Conservation (phyloP, 2,329 filamentous ascomycete species). For the Trichophyton mentagrophytes region DNA sequence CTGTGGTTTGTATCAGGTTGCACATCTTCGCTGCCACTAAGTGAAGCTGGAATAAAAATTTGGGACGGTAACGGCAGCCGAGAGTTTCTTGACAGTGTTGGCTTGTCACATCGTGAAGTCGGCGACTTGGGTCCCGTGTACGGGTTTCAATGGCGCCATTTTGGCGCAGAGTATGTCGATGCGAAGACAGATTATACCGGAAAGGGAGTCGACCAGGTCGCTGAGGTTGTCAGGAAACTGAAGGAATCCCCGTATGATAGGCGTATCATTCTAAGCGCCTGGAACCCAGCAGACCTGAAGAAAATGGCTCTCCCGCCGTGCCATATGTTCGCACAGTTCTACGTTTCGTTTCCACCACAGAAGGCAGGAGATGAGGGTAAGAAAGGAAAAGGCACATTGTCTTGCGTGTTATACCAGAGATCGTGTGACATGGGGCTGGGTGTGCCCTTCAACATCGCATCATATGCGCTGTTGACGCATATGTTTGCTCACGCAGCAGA, state of each 20-base stretch:
- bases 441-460: constrained; percentile 95
- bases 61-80: constrained; percentile 97
- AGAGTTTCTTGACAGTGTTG: constrained; percentile 75
- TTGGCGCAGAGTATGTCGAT: constrained; percentile 80
- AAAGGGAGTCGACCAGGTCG: constrained; percentile 84
- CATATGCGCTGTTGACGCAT: constrained; percentile 84
- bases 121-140: constrained; percentile 94
- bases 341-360: constrained; percentile 60
- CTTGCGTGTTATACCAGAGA: constrained; percentile 85
- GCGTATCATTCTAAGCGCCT: constrained; percentile 78
- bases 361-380: constrained; percentile 17
- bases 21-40: constrained; percentile 67
- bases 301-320: constrained; percentile 90
- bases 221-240: constrained; percentile 78
- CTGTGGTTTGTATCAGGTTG: constrained; percentile 87
- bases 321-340: constrained; percentile 97
- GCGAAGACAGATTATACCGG: constrained; percentile 69
- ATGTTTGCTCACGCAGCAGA: constrained; percentile 86
- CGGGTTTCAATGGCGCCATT: constrained; percentile 98
- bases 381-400: constrained; percentile 50
- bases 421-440: constrained; percentile 95
- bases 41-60: constrained; percentile 75
- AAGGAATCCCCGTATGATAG: constrained; percentile 75
- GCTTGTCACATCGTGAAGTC: constrained; percentile 64
- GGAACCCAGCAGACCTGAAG: constrained; percentile 77